phyloP scores from a whole-genome alignment of 2,329 filamentous ascomycete species.

The Xylariaceae sp. region DNA sequence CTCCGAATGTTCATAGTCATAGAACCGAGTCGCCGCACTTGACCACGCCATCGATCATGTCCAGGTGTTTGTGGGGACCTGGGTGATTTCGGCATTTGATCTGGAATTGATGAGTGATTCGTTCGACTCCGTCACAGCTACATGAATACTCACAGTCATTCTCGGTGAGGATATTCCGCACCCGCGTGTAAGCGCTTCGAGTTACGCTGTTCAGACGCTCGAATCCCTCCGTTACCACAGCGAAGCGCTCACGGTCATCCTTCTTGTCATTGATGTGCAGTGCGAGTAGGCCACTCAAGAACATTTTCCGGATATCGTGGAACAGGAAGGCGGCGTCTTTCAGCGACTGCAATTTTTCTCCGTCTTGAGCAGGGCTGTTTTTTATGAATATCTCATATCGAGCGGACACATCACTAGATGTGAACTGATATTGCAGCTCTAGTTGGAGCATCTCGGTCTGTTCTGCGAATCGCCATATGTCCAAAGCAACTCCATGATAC shows the following conservation, averaged over 20 bases:
- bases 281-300: constrained; percentile 84
- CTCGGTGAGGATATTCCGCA: constrained; percentile 69
- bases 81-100: constrained; percentile 53
- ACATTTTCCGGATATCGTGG: constrained; percentile 75
- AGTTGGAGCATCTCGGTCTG: constrained; percentile 85
- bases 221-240: constrained; percentile 71
- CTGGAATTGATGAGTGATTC: constrained; percentile 13
- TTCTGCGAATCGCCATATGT: constrained; percentile 69
- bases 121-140: not conserved
- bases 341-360: constrained; percentile 72
- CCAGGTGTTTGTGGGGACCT: constrained; percentile 62
- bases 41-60: constrained; percentile 80
- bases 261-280: constrained; percentile 77
- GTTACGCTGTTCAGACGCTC: constrained; percentile 60
- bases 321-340: constrained; percentile 79
- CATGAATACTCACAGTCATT: constrained; percentile 63
- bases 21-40: constrained; percentile 82
- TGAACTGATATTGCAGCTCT: constrained; percentile 83
- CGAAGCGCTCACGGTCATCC: constrained; percentile 74
- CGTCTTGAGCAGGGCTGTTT: constrained; percentile 69
- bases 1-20: constrained; percentile 87
- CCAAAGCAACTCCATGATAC: constrained; percentile 65
- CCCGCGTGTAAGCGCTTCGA: constrained; percentile 56
- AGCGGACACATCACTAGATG: constrained; percentile 66
- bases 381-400: constrained; percentile 61